Evolutionary conservation across 1,284 basidiomycete genomes (phyloP).

Genomic region (Heimioporus retisporus): DNA sequence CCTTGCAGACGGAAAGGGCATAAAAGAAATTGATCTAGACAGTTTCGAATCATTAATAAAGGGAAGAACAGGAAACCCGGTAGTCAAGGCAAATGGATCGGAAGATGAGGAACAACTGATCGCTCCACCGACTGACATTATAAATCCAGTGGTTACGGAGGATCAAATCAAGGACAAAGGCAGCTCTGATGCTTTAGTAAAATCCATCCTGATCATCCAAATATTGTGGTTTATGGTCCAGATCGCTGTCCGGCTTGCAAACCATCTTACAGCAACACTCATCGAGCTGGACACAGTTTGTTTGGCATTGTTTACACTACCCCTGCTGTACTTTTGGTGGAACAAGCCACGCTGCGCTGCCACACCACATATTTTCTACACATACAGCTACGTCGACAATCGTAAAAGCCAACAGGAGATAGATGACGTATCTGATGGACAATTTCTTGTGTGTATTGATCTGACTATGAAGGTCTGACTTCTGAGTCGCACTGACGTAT

Average conservation of each 20-base stretch:
- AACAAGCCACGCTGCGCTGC: slow-evolving; percentile 40
- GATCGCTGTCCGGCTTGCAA: slow-evolving; percentile 30
- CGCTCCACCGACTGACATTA: slow-evolving; percentile 22
- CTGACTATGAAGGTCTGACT: background rate
- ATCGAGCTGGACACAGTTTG: slow-evolving; percentile 45
- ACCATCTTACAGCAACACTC: slow-evolving; percentile 37
- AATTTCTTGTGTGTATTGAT: background rate
- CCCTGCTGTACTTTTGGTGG: slow-evolving; percentile 47
- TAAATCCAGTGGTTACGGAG: slow-evolving; percentile 21
- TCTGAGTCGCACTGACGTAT: background rate
- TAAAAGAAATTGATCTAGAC: too few species aligned
- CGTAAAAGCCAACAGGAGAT: background rate
- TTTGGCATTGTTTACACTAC: slow-evolving; percentile 37
- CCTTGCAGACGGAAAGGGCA: too few species aligned
- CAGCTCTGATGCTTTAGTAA: slow-evolving; percentile 41
- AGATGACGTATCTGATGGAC: background rate
- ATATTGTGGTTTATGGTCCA: slow-evolving; percentile 46
- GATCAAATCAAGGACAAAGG: slow-evolving; percentile 44
- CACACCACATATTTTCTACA: slow-evolving; percentile 1
- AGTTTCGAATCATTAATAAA: too few species aligned
- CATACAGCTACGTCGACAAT: background rate
- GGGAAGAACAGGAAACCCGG: too few species aligned
- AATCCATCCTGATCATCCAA: slow-evolving; percentile 40
- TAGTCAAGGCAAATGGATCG: too few species aligned
- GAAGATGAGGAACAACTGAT: too few species aligned